Conservation (phyloP, 2,329 filamentous ascomycete species). For the Hymenoscyphus infarciens region DNA sequence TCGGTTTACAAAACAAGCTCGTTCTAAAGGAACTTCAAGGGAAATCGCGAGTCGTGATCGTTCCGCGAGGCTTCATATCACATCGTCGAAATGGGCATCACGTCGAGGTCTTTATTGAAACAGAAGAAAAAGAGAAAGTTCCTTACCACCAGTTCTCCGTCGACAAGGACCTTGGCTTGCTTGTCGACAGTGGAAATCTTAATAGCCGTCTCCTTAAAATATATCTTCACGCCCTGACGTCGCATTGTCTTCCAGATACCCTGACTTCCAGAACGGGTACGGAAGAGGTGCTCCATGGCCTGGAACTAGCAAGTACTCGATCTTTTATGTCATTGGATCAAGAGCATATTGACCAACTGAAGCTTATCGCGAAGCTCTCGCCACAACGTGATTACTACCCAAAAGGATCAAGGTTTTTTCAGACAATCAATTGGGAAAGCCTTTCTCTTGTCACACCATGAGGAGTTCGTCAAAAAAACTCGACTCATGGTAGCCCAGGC, state of each 20-base stretch:
- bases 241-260: conserved; percentile 40
- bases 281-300: conserved; percentile 48
- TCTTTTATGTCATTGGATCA: conserved; percentile 44
- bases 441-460: conserved; percentile 46
- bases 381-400: conserved; percentile 47
- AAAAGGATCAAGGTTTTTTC: conserved; percentile 40
- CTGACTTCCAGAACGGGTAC: conserved; percentile 46
- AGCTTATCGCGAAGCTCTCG: conserved; percentile 40
- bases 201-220: conserved; percentile 46
- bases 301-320: conserved; percentile 39
- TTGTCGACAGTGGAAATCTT: conserved; percentile 43
- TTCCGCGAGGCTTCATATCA: conserved; percentile 45
- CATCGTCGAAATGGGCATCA: conserved; percentile 33
- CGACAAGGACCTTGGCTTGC: conserved; percentile 46
- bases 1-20: conserved; percentile 57
- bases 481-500: neutral
- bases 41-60: conserved; percentile 45
- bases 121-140: conserved; percentile 8
- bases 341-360: conserved; percentile 38
- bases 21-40: conserved; percentile 48
- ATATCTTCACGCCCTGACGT: conserved; percentile 54
- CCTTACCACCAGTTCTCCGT: conserved; percentile 45
- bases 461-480: conserved; percentile 37
- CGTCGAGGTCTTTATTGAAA: conserved; percentile 20
- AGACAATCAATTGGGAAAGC: conserved; percentile 43